phyloP scores from a whole-genome alignment of 1,284 basidiomycete species.

The Cronartium ribicola region DNA sequence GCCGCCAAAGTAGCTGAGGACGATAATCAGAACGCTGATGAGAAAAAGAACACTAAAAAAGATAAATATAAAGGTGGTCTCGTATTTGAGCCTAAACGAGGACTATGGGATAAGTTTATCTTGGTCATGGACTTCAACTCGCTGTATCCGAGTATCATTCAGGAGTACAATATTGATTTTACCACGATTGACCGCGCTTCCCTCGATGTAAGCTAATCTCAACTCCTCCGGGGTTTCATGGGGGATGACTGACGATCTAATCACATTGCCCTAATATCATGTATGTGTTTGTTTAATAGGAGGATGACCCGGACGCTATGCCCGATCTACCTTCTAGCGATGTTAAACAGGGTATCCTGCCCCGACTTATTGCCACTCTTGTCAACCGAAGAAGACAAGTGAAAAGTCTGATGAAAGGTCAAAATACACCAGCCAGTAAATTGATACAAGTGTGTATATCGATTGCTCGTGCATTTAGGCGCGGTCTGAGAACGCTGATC shows the following conservation, averaged over 20 bases:
- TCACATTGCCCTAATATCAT: not conserved
- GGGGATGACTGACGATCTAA: conserved; percentile 30
- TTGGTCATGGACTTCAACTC: conserved; percentile 99
- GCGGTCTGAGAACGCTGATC: conserved; percentile 10
- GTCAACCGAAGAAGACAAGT: conserved; percentile 84
- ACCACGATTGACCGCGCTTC: conserved; percentile 77
- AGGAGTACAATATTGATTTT: conserved; percentile 99
- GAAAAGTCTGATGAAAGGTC: conserved; percentile 93
- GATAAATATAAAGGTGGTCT: conserved; percentile 99
- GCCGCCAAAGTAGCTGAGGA: conserved; percentile 61
- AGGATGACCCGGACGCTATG: conserved; percentile 72
- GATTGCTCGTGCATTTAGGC: not conserved
- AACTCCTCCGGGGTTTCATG: conserved; percentile 7
- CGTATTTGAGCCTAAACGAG: conserved; percentile 93
- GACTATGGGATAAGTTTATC: conserved; percentile 93
- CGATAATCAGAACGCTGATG: conserved; percentile 53
- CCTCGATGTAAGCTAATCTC: conserved; percentile 61
- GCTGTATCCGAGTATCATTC: conserved; percentile 97
- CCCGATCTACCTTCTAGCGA: conserved; percentile 78
- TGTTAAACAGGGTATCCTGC: conserved; percentile 78
- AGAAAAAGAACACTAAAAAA: conserved; percentile 66
- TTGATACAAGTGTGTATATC: conserved; percentile 67
- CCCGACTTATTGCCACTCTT: conserved; percentile 89
- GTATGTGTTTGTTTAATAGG: conserved; percentile 53
- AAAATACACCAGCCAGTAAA: conserved; percentile 67